Base-by-base conservation (phyloP, 2,329 filamentous ascomycete species). In the Sordariomycetes sp. region DNA sequence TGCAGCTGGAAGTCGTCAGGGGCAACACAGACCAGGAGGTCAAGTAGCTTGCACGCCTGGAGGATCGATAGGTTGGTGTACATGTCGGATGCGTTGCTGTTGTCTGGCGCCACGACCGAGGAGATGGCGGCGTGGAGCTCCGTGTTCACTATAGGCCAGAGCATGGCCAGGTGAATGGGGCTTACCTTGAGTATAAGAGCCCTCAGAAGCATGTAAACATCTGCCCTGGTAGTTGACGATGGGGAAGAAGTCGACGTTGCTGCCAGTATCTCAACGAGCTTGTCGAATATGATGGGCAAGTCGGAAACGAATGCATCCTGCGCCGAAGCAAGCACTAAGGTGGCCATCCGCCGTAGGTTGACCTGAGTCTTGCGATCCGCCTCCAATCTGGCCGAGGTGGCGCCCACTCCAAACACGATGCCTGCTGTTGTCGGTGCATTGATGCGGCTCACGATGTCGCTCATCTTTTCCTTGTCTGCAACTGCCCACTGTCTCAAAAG, bases 1-100 rank as follows among this genome's bases (percentile, higher is more conserved):
- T 94, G 82, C n/a, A 96, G 73, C 57, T 96, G 92, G 59, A 96
- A 98, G 54, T 98, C 92, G 46, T 98, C 92, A 0, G 88, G 90
- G 5, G 84, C 82, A 7, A 88, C 68, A 28, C 86, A 80, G 11
- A 96, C 72, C n/a, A 98, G 68, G 15, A 87, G 67, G 50, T 98
- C 92, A 4, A 98, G 71, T 4, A 98, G 70, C 53, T 96, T 98
- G 61, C 88, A 95, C 1, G 87, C 88, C 55, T 98, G 90, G 4
- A 98, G 63, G 12, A 95, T 65, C 3, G 83, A 79, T 3, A 76
- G 63, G 44, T 86, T 82, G 49, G 75, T 85, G 58, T 86, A 94
- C 9, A 75, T 81, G 17, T 92, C 84, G 6, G 71, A 70, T 10
- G 77, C 61, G 6, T 64, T 45, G 48, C 69, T 81, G 47, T 78